phyloP scores from a whole-genome alignment of 2,329 filamentous ascomycete species.

The Immersiporthe knoxdaviesiana region DNA sequence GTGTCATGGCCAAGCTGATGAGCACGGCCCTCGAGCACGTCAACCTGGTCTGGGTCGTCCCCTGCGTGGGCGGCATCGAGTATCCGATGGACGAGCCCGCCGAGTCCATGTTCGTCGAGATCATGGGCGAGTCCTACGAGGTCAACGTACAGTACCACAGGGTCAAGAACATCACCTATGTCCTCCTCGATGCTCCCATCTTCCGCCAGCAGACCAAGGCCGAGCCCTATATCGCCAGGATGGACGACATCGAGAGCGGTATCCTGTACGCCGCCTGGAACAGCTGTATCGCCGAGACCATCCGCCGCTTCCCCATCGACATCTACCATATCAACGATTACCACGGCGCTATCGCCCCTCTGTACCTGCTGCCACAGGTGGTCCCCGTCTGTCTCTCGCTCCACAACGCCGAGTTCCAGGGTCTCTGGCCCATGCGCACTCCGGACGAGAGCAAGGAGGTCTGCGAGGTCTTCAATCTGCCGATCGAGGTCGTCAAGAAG shows the following conservation, averaged over 20 bases:
- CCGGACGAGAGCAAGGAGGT: conserved; percentile 65
- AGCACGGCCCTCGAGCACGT: conserved; percentile 66
- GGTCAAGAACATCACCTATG: conserved; percentile 42
- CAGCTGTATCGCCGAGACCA: conserved; percentile 67
- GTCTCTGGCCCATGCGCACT: conserved; percentile 67
- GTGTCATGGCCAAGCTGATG: conserved; percentile 74
- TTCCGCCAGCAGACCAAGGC: conserved; percentile 63
- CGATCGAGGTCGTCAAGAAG: conserved; percentile 55
- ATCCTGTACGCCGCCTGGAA: conserved; percentile 74
- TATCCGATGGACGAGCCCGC: conserved; percentile 63
- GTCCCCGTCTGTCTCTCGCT: conserved; percentile 65
- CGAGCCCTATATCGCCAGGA: conserved; percentile 67
- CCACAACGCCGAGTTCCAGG: conserved; percentile 71
- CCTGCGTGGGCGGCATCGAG: conserved; percentile 64
- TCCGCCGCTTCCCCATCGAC: conserved; percentile 58
- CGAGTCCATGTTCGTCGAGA: conserved; percentile 64
- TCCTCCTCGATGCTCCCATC: conserved; percentile 63
- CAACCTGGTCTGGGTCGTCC: conserved; percentile 68
- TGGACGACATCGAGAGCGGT: conserved; percentile 69
- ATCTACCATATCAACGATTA: conserved; percentile 47
- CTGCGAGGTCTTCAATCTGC: conserved; percentile 64
- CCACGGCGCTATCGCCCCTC: conserved; percentile 52
- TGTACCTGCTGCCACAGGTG: conserved; percentile 65
- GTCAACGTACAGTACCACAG: conserved; percentile 67
- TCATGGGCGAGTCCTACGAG: conserved; percentile 64